These are phyloP conservation scores for Cyamopsis tetragonoloba DNA, from an alignment of 306 rosid genomes.

Conservation along the genomic window DNA sequence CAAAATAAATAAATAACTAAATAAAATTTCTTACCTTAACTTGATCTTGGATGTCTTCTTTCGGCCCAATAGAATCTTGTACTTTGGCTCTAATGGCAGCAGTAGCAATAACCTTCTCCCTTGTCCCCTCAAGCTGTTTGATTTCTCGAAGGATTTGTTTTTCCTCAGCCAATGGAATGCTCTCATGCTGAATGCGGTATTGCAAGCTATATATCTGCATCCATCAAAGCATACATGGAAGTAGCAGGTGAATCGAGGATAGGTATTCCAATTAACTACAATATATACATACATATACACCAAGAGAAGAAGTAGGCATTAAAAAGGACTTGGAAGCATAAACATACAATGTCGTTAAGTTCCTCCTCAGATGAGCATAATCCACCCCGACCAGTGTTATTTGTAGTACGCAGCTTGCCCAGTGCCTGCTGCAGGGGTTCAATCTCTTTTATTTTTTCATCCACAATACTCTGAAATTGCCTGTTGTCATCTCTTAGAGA, in stretches of 20 bases:
- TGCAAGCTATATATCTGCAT: constrained; percentile 64
- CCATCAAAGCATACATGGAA: constrained; percentile 25
- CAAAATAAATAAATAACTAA: constrained; percentile 8
- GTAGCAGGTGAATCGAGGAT: not conserved
- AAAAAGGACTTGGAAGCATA: constrained; percentile 1
- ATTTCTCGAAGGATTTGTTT: constrained; percentile 78
- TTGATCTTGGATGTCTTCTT: constrained; percentile 67
- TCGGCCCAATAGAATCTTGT: constrained; percentile 65
- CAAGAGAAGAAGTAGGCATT: constrained; percentile 15
- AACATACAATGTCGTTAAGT: constrained; percentile 59
- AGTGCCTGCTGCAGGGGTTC: constrained; percentile 80
- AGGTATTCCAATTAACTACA: not conserved
- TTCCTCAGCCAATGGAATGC: constrained; percentile 83
- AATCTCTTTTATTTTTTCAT: constrained; percentile 76
- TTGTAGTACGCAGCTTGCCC: constrained; percentile 66
- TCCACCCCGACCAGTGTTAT: constrained; percentile 56
- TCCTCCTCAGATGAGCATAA: constrained; percentile 84
- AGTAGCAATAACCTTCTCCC: constrained; percentile 77
- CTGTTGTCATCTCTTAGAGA: constrained; percentile 59
- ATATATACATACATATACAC: too few relatives aligned
- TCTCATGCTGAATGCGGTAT: constrained; percentile 86
- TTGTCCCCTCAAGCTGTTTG: constrained; percentile 81
- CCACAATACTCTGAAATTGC: constrained; percentile 53
- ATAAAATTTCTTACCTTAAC: constrained; percentile 54
- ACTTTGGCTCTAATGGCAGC: constrained; percentile 64